Base-by-base conservation (phyloP, 2,329 filamentous ascomycete genomes). In the Paradendryphiella salina region DNA sequence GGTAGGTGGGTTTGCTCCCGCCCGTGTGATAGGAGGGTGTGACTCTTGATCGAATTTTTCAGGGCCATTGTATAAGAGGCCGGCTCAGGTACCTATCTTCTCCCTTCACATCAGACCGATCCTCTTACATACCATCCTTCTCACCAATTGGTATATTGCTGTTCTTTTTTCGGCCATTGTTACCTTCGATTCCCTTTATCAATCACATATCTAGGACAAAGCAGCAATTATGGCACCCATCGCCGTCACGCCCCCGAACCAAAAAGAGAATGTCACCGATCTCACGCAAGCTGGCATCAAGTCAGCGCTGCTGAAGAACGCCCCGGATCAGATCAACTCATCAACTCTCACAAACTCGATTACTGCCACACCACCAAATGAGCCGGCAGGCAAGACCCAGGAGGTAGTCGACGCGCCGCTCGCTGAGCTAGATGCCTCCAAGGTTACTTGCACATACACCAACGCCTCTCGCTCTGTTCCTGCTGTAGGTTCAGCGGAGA, bases 371-470 rank as follows among this genome's bases (percentile, higher is more conserved):
- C 59, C 61, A 51, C 60, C 64, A 44, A 49, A 60, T n/a, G 59
- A 61, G 42, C 54, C 44, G 8, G 44, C 54, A 29, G 44, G 48
- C 45, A 54, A 62, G 28, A 17, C 37, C 5, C 36, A 57, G 41
- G 38, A 60, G 20, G 46, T 54, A 39, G 39, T 46, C 23, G 50
- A 60, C 5, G 54, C 69, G 10, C 56, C 61, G 1, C 70, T 76
- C 17, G 64, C 73, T 20, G 59, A 68, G 45, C 69, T 80, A 34
- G 74, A 79, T 50, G 76, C 77, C 39, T 78, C 77, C 33, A 70
- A 66, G 32, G 70, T 78, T 46, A 69, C 65, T 50, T 71, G 68
- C 50, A 75, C 71, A 46, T 70, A 73, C 65, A 78, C 73, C 51
- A 67, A 63, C 2, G 46, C 66, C 4, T 76, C 76, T 3, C 74